These are phyloP conservation scores for Phytophthora hibernalis DNA, from an alignment of 352 stramenopile genomes.

Conservation along the genomic window DNA sequence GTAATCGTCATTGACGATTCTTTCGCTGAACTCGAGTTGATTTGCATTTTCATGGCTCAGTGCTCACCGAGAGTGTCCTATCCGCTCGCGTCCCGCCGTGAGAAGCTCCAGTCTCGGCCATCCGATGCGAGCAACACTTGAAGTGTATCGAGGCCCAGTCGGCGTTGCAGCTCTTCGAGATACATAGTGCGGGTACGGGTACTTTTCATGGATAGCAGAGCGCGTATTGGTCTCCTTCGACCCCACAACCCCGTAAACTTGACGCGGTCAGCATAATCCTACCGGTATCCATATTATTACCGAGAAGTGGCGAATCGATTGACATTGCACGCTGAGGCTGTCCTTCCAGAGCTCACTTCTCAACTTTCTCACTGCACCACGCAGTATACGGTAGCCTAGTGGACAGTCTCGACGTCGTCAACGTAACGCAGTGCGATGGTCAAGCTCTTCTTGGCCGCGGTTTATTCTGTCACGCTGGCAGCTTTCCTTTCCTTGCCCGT, in stretches of 20 bases:
- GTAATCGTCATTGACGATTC: no score
- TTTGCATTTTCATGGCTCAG: constrained; percentile 18
- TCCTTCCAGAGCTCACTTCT: constrained; percentile 20
- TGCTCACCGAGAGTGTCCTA: constrained; percentile 8
- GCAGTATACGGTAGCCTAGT: constrained; percentile 17
- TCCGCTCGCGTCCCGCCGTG: constrained; percentile 4
- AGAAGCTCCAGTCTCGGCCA: not conserved
- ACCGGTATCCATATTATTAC: no score
- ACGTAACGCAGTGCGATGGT: constrained; percentile 16
- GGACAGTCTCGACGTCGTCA: constrained; percentile 6
- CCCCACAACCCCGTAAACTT: constrained; percentile 18
- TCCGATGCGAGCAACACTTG: not conserved
- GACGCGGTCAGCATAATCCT: constrained; percentile 4
- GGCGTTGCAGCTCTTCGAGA: constrained; percentile 13
- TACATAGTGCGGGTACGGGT: constrained; percentile 14
- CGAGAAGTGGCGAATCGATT: no score
- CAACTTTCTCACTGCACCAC: constrained; percentile 25
- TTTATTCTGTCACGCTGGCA: constrained; percentile 2
- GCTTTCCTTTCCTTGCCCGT: constrained; percentile 12
- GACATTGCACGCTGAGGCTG: constrained; percentile 8
- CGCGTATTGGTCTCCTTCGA: constrained; percentile 15
- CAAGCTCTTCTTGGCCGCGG: constrained; percentile 20
- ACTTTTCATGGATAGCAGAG: constrained; percentile 9
- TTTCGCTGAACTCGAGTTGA: not conserved
- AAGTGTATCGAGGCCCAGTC: not conserved